Evolutionary conservation across 148 eudicot genomes (phyloP), one percentile per base, ranked within the genome.

Genomic region (Rheum nobile): DNA sequence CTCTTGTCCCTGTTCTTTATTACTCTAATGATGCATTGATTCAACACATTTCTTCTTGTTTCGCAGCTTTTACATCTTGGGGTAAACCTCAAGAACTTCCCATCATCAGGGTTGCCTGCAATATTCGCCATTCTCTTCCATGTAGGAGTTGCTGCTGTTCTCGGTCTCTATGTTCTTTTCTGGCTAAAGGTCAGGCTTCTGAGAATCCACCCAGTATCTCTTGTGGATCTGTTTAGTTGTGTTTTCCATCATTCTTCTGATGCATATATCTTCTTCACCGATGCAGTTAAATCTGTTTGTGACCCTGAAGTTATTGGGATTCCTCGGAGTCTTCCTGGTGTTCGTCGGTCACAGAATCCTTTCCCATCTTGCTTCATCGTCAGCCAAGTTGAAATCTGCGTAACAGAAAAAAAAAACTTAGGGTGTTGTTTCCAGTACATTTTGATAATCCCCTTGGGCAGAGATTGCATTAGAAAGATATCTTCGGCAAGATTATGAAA

Each of bases 251-350:
- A 4, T 17, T 48, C 22, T 17, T 48, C 54, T 48, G 54, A 48
- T 48, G 17, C 54, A 48, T 17, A 2, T 3, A 17, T 48, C 29
- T 32, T 81, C 42, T 67, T 54, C 67, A 32, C 50, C 8, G 19
- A 2, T 76, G 87, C 96, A 91, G 98, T 75, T 91, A 84, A 87
- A 93, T 84, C 83, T 93, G 16, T 93, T 93, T 76, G 83, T 95
- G 19, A 93, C 98, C 31, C 72, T 93, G 84, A 93, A 91, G 85
- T 74, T 79, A 52, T 82, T 93, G 68, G 90, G 93, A 72, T 80
- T 93, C 80, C 65, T 91, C 76, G 98, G 90, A 67, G 75, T 89
- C 29, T 83, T 89, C 86, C 85, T 93, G 82, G 82, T 89, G 82
- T 88, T 89, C 76, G 88, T 87, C 26, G 98, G 97, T 42, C 97